phyloP scores from a whole-genome alignment of 139 green algal genomes.

The Picochlorum costavermella region DNA sequence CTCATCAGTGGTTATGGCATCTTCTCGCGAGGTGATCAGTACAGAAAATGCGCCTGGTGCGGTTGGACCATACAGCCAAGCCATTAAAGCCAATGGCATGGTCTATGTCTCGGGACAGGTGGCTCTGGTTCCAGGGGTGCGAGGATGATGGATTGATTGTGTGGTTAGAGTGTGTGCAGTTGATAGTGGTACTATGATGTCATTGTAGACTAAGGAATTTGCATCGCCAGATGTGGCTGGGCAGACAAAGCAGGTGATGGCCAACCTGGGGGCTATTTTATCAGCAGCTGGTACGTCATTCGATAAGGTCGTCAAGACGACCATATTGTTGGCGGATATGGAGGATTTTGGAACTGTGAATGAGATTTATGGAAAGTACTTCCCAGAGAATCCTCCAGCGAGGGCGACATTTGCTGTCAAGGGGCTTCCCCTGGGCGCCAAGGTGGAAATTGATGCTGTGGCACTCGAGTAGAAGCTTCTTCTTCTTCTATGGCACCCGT shows the following conservation, averaged over 20 bases:
- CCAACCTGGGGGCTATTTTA: constrained; percentile 90
- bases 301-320: constrained; percentile 92
- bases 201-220: constrained; percentile 73
- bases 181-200: not conserved
- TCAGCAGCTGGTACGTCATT: constrained; percentile 69
- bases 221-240: constrained; percentile 54
- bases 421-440: constrained; percentile 67
- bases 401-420: constrained; percentile 83
- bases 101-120: constrained; percentile 88
- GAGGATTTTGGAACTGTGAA: constrained; percentile 90
- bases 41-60: constrained; percentile 78
- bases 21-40: constrained; percentile 35
- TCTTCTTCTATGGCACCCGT: not conserved
- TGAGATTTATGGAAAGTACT: constrained; percentile 74
- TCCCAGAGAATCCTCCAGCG: constrained; percentile 73
- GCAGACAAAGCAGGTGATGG: constrained; percentile 78
- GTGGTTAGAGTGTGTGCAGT: not conserved
- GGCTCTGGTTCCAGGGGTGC: constrained; percentile 64
- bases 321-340: constrained; percentile 87
- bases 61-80: constrained; percentile 89
- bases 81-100: constrained; percentile 68
- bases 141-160: not conserved
- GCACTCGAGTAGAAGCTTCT: constrained; percentile 31
- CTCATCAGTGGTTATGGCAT: not conserved
- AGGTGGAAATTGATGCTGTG: constrained; percentile 77